A percentile compares a stretch with the other conserved stretches of the same genome.
Evolutionary conservation across 208 protist genomes (phyloP).

Genomic region (Leishmania turanica): DNA sequence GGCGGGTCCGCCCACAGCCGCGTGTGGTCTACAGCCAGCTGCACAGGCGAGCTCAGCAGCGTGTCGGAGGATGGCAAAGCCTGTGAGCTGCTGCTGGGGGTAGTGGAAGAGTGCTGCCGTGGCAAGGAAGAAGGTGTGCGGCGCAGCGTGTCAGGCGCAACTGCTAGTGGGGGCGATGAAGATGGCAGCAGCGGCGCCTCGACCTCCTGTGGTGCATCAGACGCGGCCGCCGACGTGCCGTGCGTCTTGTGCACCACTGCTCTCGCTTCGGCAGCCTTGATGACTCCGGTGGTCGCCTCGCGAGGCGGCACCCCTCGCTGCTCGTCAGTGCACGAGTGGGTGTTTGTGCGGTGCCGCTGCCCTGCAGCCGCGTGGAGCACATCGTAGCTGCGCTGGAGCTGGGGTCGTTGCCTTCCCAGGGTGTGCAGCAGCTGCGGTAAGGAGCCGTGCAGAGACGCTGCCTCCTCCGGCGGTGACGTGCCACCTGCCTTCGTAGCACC

Average conservation of each 20-base stretch:
- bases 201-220: background rate
- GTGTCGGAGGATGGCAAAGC: background rate
- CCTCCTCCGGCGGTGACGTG: background rate
- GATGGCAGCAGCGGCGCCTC: background rate
- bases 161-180: background rate
- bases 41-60: constrained; percentile 1
- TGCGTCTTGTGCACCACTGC: background rate
- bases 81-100: background rate
- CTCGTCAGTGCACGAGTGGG: background rate
- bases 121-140: background rate
- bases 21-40: constrained; percentile 9
- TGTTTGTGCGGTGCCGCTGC: background rate
- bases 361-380: background rate
- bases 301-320: constrained; percentile 8
- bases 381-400: constrained; percentile 2
- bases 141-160: background rate
- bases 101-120: constrained; percentile 4
- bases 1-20: constrained; percentile 13
- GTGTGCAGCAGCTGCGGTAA: background rate
- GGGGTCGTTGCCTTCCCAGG: background rate
- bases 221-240: background rate
- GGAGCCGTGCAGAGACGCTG: background rate
- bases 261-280: background rate
- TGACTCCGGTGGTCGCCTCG: background rate
- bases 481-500: background rate